Conservation (phyloP, 192 early-diverging fungal genomes). For the Phlyctochytrium planicorne region DNA sequence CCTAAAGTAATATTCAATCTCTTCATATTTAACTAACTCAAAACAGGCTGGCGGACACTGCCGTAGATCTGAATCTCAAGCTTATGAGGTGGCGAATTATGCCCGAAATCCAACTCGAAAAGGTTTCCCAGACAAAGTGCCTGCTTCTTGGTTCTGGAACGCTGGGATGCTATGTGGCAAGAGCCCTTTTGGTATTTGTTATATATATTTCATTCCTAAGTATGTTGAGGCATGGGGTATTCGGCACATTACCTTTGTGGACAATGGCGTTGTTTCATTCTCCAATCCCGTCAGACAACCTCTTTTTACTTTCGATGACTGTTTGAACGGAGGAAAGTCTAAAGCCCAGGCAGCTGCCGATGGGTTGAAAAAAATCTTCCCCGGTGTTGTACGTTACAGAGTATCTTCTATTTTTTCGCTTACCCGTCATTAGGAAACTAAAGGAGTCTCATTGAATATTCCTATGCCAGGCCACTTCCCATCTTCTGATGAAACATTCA, state of each 20-base stretch:
- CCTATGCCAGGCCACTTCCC: conserved; percentile 96
- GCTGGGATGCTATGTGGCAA: conserved; percentile 89
- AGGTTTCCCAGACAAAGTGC: conserved; percentile 72
- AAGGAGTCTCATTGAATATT: conserved; percentile 71
- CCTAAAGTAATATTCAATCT: conserved; percentile 31
- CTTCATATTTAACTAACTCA: background rate
- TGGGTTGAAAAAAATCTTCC: conserved; percentile 71
- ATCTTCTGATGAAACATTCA: conserved; percentile 10
- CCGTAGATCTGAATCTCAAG: conserved; percentile 93
- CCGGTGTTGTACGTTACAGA: conserved; percentile 63
- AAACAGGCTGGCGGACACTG: conserved; percentile 79
- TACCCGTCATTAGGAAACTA: conserved; percentile 51
- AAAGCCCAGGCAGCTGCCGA: conserved; percentile 89
- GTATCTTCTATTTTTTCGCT: conserved; percentile 2
- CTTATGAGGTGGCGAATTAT: conserved; percentile 96
- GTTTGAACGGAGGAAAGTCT: conserved; percentile 77
- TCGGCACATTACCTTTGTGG: conserved; percentile 90
- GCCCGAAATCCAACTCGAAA: conserved; percentile 78
- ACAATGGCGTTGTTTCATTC: conserved; percentile 86
- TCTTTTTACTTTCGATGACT: conserved; percentile 87
- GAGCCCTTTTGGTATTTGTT: conserved; percentile 60
- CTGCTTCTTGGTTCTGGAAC: conserved; percentile 93
- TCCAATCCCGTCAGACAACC: conserved; percentile 97
- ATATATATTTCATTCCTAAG: background rate
- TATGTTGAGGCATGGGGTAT: conserved; percentile 83